Base-by-base conservation (phyloP, 164 flowering plant species). In the Magnolia kwangsiensis region DNA sequence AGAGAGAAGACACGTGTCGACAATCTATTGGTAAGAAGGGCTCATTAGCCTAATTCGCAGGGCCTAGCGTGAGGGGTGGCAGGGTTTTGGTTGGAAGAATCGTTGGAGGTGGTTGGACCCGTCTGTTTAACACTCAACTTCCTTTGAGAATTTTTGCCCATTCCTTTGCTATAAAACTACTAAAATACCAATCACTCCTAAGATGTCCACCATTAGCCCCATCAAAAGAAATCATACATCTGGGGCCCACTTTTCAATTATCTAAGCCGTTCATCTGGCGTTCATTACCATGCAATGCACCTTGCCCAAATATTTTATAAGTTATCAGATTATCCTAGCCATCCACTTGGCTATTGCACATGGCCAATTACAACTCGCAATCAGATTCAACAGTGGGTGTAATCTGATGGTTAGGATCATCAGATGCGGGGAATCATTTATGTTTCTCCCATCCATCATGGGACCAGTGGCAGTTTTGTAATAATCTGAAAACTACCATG, bases 61-160 rank as follows among this genome's bases (percentile, higher is more conserved):
- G 61, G 61, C 45, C 45, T 37, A 37, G 45, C 45, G 4, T 37
- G 68, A 2, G 68, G 4, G 68, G 21, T 50, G 58, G 51, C 59
- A 58, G 76, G 67, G 31, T n/a, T 37, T 45, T 16, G 77, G 77
- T 75, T 37, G 77, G 77, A 66, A 67, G 77, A 75, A 75, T 75
- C 77, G 77, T 67, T 75, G 77, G 71, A 67, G 64, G 77, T 75
- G 31, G 77, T 75, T 75, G 77, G 50, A 29, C 50, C 9, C 66
- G 9, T 59, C 51, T 73, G 66, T 16, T 23, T 21, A 13, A 9
- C 66, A 73, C 75, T 70, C 72, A 73, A 73, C 21, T 19, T 8
- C 10, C 21, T 1, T 59, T 6, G 1, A n/a, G 7, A 72, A 51
- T 37, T 4, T 55, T 55, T 70, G 5, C 23, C 75, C 75, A 73